Evolutionary conservation across 2,329 filamentous ascomycete species (phyloP).

Genomic region (Microdochium bolleyi): DNA sequence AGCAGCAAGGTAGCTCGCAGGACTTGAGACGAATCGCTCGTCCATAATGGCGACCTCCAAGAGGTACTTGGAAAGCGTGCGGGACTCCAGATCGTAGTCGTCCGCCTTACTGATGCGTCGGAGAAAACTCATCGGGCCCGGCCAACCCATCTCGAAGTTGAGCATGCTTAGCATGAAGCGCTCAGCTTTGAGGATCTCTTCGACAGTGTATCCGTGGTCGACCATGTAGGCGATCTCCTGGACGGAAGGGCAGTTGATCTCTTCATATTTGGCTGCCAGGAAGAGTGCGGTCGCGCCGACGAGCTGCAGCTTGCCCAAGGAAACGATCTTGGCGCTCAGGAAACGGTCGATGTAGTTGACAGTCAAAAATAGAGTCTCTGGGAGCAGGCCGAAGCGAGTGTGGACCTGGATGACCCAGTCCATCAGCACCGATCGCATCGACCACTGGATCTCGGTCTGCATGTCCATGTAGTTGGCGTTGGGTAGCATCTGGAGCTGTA

Average conservation of each 20-base stretch:
- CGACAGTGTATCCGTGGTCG: slow-evolving; percentile 77
- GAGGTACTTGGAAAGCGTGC: slow-evolving; percentile 96
- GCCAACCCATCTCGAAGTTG: slow-evolving; percentile 91
- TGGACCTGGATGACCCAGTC: slow-evolving; percentile 98
- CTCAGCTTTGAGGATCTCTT: slow-evolving; percentile 95
- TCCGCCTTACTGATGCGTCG: slow-evolving; percentile 96
- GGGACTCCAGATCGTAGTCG: slow-evolving; percentile 91
- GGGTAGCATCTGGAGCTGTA: slow-evolving; percentile 69
- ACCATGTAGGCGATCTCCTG: slow-evolving; percentile 98
- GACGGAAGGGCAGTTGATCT: slow-evolving; percentile 95
- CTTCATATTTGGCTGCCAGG: slow-evolving; percentile 95
- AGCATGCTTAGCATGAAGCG: slow-evolving; percentile 98
- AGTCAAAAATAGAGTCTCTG: slow-evolving; percentile 88
- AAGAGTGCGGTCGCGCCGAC: slow-evolving; percentile 95
- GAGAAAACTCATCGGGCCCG: slow-evolving; percentile 98
- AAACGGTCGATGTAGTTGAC: slow-evolving; percentile 98
- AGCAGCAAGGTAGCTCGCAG: slow-evolving; percentile 84
- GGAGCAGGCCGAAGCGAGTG: slow-evolving; percentile 79
- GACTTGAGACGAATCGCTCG: slow-evolving; percentile 87
- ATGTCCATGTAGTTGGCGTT: slow-evolving; percentile 94
- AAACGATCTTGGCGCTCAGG: slow-evolving; percentile 88
- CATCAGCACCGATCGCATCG: slow-evolving; percentile 94
- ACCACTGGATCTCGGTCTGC: slow-evolving; percentile 97
- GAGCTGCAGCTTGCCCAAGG: slow-evolving; percentile 87
- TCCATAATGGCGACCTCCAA: slow-evolving; percentile 96